Conservation (phyloP, 768 basidiomycete species). For the Phylloporus scabripes region DNA sequence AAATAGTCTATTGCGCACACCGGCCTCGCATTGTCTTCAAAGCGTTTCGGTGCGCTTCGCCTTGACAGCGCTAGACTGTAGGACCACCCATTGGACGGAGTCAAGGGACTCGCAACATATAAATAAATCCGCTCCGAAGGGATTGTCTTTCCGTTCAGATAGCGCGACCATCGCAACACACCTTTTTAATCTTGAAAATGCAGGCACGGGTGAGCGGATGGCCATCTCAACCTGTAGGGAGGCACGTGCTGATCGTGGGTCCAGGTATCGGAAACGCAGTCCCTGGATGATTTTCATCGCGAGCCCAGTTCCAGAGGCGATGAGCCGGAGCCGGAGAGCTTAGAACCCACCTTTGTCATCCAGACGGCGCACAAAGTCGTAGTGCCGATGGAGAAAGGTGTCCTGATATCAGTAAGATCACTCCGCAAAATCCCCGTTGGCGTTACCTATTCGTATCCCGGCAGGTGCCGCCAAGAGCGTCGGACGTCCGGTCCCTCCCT, state of each 20-base stretch:
- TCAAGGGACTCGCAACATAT: conserved; percentile 8
- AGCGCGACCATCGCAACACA: conserved; percentile 17
- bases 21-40: conserved; percentile 16
- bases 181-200: conserved; percentile 24
- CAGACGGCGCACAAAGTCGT: conserved; percentile 19
- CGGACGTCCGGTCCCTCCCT: conserved; percentile 6
- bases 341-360: conserved; percentile 19
- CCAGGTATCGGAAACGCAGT: conserved; percentile 14
- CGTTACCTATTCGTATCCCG: conserved; percentile 4
- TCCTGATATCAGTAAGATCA: conserved; percentile 18
- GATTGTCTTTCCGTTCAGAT: conserved; percentile 11
- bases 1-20: conserved; percentile 15
- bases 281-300: conserved; percentile 12
- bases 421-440: not conserved
- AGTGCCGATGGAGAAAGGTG: conserved; percentile 17
- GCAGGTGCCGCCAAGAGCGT: conserved; percentile 26
- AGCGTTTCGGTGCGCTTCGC: conserved; percentile 11
- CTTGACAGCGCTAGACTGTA: conserved; percentile 13
- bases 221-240: conserved; percentile 14
- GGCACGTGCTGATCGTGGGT: conserved; percentile 23
- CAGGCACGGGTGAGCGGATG: conserved; percentile 15
- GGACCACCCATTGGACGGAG: conserved; percentile 1
- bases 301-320: conserved; percentile 1
- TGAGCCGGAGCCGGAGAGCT: conserved; percentile 1
- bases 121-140: conserved; percentile 9